Base-by-base conservation (phyloP, 2,329 filamentous ascomycete species). In the Neonectria faginata region DNA sequence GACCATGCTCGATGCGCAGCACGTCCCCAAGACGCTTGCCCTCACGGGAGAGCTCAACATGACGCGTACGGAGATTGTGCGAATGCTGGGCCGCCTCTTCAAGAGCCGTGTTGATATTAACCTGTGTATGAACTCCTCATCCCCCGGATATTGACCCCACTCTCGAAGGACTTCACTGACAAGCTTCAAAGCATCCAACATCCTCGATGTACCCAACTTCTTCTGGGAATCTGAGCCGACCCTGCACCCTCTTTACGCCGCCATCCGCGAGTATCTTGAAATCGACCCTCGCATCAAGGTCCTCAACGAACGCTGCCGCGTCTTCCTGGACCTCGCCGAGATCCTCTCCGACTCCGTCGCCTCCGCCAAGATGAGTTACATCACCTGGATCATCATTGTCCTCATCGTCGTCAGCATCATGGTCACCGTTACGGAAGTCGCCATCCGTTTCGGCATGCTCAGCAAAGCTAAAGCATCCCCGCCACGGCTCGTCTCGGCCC, bases 171-270 rank as follows among this genome's bases (percentile, higher is more conserved):
- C 20, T 25, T 51, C 71, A 69, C 73, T 68, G 60, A 62, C 65
- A 36, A 52, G 33, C 42, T 39, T 11, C 5, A 57, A 45, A 97
- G 93, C 94, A 64, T 97, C 92, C 20, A 98, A 98, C 76, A 95
- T 97, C 78, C 91, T 97, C 62, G 94, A 97, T 78, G 93, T 97
- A 1, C 95, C 95, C 65, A 97, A 95, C 77, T 97, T 97, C 85
- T 97, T 98, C 85, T 99, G 96, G 96, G 94, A 98, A 78, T 92
- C 92, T 11, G 96, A 99, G 77, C 96, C 96, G 18, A 97, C 93
- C 0, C 86, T 99, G 0, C 93, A 97, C 77, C 96, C 96, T 0
- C 89, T 99, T 29, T 99, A 99, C 82, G 90, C 89, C 64, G 96
- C 94, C 64, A 93, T 98, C 55, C 92, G 96, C 73, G 96, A 98